These are phyloP conservation scores for Suillus ampliporus DNA, from an alignment of 768 basidiomycete genomes.

Conservation along the genomic window DNA sequence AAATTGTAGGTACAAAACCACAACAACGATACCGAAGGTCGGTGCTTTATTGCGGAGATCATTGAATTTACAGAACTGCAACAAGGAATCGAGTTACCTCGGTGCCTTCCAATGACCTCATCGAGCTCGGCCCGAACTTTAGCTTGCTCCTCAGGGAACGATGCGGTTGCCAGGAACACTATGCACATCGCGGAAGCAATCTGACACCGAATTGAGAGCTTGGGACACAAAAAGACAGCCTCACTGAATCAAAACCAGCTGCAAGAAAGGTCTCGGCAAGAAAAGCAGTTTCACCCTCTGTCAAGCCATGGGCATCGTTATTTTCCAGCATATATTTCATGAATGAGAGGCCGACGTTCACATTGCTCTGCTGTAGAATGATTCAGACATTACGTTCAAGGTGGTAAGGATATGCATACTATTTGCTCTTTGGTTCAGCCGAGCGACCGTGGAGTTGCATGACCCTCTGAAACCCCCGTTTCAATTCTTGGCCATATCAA, in stretches of 20 bases:
- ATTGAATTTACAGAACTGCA: not conserved
- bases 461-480: conserved; percentile 56
- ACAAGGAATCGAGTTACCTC: conserved; percentile 10
- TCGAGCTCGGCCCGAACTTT: conserved; percentile 58
- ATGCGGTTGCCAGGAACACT: conserved; percentile 54
- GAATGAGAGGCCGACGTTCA: conserved; percentile 39
- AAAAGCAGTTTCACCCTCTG: conserved; percentile 58
- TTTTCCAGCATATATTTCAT: conserved; percentile 58
- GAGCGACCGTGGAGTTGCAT: conserved; percentile 52
- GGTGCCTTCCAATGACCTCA: conserved; percentile 47
- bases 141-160: conserved; percentile 52
- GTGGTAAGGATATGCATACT: conserved; percentile 28
- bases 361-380: conserved; percentile 14
- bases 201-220: conserved; percentile 19
- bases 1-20: not conserved
- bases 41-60: conserved; percentile 35
- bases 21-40: conserved; percentile 26
- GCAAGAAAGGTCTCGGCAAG: conserved; percentile 63
- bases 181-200: conserved; percentile 57
- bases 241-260: conserved; percentile 60
- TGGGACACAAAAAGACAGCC: not conserved
- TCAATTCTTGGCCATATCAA: conserved; percentile 58
- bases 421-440: conserved; percentile 47
- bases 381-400: not conserved
- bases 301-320: conserved; percentile 51